Percentiles rank a stretch among this genome's conserved stretches.
phyloP scores from a whole-genome alignment of 345 rosid species.

The Pistacia atlantica region DNA sequence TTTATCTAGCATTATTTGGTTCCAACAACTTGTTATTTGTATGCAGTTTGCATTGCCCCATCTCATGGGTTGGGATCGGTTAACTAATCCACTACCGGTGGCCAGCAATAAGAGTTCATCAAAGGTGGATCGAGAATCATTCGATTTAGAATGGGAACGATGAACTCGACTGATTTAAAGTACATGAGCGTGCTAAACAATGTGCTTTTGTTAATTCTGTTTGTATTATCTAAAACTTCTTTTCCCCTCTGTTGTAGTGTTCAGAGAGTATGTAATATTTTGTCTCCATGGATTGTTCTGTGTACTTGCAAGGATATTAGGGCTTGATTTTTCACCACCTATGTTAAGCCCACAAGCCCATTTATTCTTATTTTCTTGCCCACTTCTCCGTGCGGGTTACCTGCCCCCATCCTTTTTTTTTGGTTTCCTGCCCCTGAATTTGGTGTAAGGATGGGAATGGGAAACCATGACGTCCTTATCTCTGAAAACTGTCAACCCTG shows the following conservation, averaged over 20 bases:
- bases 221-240: background rate
- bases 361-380: background rate
- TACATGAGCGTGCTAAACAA: background rate
- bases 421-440: too few species aligned
- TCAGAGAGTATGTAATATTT: background rate
- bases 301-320: background rate
- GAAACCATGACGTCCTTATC: too few species aligned
- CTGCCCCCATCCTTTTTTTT: too few species aligned
- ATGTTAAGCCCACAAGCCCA: background rate
- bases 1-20: background rate
- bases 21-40: constrained; percentile 7
- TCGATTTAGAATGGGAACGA: constrained; percentile 76
- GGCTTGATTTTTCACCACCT: background rate
- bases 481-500: too few species aligned
- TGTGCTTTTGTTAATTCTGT: background rate
- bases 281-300: background rate
- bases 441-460: too few species aligned
- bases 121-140: constrained; percentile 37
- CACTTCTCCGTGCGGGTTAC: background rate
- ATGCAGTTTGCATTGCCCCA: constrained; percentile 91
- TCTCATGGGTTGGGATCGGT: constrained; percentile 84
- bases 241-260: background rate
- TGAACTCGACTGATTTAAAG: constrained; percentile 29
- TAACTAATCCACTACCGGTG: constrained; percentile 33
- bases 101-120: constrained; percentile 28